Conservation (phyloP, 2,329 filamentous ascomycete species). For the Penicillium hordei region DNA sequence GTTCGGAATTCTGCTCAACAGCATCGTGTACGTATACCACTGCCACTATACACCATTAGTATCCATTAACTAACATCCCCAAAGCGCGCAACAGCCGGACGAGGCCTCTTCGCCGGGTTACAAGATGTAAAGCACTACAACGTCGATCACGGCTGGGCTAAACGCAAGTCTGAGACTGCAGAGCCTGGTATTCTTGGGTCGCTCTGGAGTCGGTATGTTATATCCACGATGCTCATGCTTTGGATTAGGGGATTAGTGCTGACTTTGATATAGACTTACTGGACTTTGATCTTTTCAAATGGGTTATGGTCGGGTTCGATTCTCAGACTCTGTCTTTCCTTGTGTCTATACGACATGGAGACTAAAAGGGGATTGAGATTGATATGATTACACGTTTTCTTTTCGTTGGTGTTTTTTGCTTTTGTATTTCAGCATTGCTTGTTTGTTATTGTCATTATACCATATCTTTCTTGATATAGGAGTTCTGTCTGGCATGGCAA, state of each 20-base stretch:
- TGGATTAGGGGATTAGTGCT: background rate
- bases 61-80: background rate
- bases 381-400: background rate
- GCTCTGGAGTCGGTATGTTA: slow-evolving; percentile 27
- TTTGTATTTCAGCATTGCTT: background rate
- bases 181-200: slow-evolving; percentile 18
- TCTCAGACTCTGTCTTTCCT: background rate
- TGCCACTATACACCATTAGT: background rate
- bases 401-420: background rate
- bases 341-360: background rate
- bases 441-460: background rate
- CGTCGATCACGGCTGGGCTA: slow-evolving; percentile 39
- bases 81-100: slow-evolving; percentile 35
- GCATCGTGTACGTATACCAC: slow-evolving; percentile 23
- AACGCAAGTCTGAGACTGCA: slow-evolving; percentile 23
- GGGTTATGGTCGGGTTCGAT: background rate
- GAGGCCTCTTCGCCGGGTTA: slow-evolving; percentile 41
- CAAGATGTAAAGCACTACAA: slow-evolving; percentile 42
- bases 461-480: background rate
- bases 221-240: background rate
- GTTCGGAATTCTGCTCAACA: slow-evolving; percentile 24
- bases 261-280: slow-evolving; percentile 11
- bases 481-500: background rate
- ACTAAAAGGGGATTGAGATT: background rate
- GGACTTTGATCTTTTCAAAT: slow-evolving; percentile 1